Conservation (phyloP, 306 rosid genomes). For the Neltuma alba region DNA sequence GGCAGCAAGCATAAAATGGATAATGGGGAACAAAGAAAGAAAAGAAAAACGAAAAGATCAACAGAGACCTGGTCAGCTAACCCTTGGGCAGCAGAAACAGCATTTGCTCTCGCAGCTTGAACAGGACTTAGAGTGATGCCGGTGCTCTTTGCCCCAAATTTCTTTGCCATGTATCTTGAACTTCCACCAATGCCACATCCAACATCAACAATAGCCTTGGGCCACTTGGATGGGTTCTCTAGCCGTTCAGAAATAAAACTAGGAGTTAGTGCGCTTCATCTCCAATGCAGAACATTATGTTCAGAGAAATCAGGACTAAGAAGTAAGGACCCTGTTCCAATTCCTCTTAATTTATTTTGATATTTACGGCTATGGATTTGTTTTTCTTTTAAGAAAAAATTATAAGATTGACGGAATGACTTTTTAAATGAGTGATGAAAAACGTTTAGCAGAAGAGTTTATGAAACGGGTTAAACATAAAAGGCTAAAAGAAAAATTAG, state of each 20-base stretch:
- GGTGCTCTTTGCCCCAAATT: conserved; percentile 59
- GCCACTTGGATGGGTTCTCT: conserved; percentile 40
- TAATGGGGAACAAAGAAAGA: not conserved
- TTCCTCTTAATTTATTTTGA: not conserved
- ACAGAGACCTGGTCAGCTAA: conserved; percentile 57
- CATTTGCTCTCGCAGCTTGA: conserved; percentile 86
- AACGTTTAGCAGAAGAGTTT: not conserved
- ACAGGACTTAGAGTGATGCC: conserved; percentile 92
- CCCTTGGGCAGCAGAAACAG: conserved; percentile 71
- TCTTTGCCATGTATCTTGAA: conserved; percentile 72
- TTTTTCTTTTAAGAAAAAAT: not conserved
- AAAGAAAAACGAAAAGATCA: not conserved
- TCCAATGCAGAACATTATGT: not conserved
- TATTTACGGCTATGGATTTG: not conserved
- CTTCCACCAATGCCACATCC: conserved; percentile 99
- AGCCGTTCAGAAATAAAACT: not conserved
- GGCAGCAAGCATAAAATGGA: not conserved
- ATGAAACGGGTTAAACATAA: not conserved
- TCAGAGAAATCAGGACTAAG: not conserved
- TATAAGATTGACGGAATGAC: not conserved
- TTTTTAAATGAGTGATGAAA: not conserved
- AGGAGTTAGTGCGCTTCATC: not conserved
- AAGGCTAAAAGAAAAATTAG: not conserved
- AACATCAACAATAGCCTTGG: conserved; percentile 69
- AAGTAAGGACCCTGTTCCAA: not conserved